Percentiles rank a stretch among this genome's conserved stretches.
phyloP scores from a whole-genome alignment of 805 yeast genomes.

The Yamadazyma nakazawae region DNA sequence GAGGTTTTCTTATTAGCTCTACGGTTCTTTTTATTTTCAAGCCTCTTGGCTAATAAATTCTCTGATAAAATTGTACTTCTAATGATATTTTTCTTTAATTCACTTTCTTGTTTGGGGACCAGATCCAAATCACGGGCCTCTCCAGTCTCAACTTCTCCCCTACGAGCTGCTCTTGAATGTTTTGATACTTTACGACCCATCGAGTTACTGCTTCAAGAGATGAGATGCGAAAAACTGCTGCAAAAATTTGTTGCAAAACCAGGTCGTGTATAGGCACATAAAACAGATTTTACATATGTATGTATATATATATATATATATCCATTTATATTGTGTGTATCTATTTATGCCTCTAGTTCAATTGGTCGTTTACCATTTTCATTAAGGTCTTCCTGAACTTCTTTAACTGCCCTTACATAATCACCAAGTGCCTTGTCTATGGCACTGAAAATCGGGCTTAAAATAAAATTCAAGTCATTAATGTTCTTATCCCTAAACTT shows the following conservation, averaged over 20 bases:
- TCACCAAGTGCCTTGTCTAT: slow-evolving; percentile 34
- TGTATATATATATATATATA: no score
- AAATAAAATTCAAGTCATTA: slow-evolving; percentile 31
- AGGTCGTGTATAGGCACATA: neutral
- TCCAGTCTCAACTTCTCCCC: slow-evolving; percentile 48
- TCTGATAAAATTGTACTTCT: slow-evolving; percentile 68
- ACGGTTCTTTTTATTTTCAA: slow-evolving; percentile 40
- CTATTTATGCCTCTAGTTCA: slow-evolving; percentile 5
- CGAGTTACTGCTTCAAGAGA: neutral
- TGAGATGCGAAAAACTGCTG: slow-evolving; percentile 7
- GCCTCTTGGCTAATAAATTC: slow-evolving; percentile 53
- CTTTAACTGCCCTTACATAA: slow-evolving; percentile 29
- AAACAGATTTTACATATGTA: neutral
- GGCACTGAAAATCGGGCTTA: slow-evolving; percentile 29
- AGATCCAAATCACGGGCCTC: slow-evolving; percentile 47
- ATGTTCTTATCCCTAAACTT: slow-evolving; percentile 31
- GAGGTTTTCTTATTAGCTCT: slow-evolving; percentile 29
- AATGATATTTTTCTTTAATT: slow-evolving; percentile 59
- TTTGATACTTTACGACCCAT: slow-evolving; percentile 55
- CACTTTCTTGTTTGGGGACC: slow-evolving; percentile 57
- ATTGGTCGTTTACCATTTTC: slow-evolving; percentile 35
- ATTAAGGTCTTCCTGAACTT: slow-evolving; percentile 17
- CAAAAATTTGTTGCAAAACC: neutral
- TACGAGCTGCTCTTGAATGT: slow-evolving; percentile 74
- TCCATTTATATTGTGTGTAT: no score